These are phyloP conservation scores for Ceratocystis cacaofunesta DNA, from an alignment of 2,329 filamentous ascomycete species.

Conservation along the genomic window DNA sequence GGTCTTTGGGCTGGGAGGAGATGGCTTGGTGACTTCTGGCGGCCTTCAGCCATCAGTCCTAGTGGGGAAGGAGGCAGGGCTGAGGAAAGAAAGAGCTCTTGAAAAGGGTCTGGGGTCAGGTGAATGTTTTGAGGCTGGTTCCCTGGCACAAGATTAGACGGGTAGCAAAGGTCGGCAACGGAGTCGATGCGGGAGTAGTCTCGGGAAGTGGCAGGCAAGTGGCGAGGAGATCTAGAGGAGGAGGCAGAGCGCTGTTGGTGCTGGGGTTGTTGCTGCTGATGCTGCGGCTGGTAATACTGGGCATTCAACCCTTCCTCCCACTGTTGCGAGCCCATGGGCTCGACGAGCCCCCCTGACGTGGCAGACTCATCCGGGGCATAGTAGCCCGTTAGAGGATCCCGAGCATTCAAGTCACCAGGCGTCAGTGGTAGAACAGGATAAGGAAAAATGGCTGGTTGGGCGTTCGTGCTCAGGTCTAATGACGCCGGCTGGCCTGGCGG, in stretches of 20 bases:
- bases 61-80: neutral
- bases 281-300: neutral
- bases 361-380: conserved; percentile 6
- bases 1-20: neutral
- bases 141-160: neutral
- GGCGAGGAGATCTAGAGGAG: neutral
- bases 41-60: neutral
- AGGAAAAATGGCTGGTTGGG: conserved; percentile 1
- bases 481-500: neutral
- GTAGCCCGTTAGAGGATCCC: conserved; percentile 12
- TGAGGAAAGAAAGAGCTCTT: neutral
- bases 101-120: neutral
- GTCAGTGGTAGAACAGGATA: conserved; percentile 12
- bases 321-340: neutral
- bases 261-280: neutral
- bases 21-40: neutral
- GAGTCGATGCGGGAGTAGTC: neutral
- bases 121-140: neutral
- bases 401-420: conserved; percentile 11
- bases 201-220: neutral
- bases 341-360: neutral
- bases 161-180: neutral
- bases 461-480: neutral
- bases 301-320: neutral
- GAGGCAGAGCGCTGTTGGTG: neutral